Base-by-base conservation (phyloP, 1,139 yeast species). In the Geotrichum australiense region DNA sequence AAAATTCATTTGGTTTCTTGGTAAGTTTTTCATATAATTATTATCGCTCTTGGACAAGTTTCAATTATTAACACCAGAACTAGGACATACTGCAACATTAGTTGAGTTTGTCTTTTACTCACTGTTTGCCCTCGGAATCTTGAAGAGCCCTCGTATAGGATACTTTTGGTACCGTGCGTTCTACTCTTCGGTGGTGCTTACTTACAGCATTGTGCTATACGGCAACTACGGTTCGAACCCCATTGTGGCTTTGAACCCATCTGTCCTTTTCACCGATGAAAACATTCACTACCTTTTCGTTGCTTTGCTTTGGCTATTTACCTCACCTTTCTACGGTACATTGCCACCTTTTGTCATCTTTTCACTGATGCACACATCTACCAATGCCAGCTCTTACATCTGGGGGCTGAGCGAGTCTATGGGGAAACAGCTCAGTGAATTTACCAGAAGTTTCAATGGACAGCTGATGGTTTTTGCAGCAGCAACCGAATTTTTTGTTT, bases 141-240 rank as follows among this genome's bases (percentile, higher is more conserved):
- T 56, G 41, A 46, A 51, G 33, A 41, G 55, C 31, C 43, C 42
- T n/a, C 41, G 43, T 8, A 31, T 39, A 7, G 71, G 70, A 50
- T 50, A 55, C 41, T 61, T 67, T 45, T 71, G 81, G 69, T 86
- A 84, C 65, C 70, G 74, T 43, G 56, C 74, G 43, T 71, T 84
- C 1, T 78, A 78, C 49, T 39, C 79, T 10, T 83, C 91, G 12
- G 79, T 83, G 5, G 59, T 84, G 38, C 74, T 71, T 52, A 79
- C 94, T 28, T 87, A 85, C 62, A 87, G 86, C 19, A 76, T 89
- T 50, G 82, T 86, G 47, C 63, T 83, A 23, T 78, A 69, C 62
- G 91, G 86, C 54, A 61, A 66, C 45, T 64, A 53, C 55, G 39
- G 42, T 33, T 57, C 53, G 46, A 53, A 50, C 37, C 46, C 40